Percentiles rank a stretch among this genome's conserved stretches.
phyloP scores from a whole-genome alignment of 202 grass and related monocot genomes.

The Carex sylvatica region DNA sequence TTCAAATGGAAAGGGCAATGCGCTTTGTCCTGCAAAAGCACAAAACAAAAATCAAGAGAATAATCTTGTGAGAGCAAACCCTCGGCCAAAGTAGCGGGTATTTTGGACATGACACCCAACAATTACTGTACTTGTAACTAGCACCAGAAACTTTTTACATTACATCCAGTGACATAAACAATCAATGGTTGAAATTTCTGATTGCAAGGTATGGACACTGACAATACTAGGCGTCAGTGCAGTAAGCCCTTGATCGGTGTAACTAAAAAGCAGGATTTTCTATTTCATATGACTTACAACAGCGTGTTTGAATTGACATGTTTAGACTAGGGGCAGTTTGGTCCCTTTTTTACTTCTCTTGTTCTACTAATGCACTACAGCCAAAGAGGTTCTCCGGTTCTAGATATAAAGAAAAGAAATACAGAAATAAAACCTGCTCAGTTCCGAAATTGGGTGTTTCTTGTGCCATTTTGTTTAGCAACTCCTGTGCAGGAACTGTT shows the following conservation, averaged over 20 bases:
- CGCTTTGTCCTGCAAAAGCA: conserved; percentile 81
- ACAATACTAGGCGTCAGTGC: background rate
- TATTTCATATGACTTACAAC: background rate
- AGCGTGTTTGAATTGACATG: background rate
- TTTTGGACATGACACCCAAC: background rate
- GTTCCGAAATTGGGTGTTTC: conserved; percentile 98
- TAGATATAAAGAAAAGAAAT: conserved; percentile 2
- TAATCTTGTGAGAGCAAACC: background rate
- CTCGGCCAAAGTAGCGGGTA: background rate
- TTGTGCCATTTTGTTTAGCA: conserved; percentile 88
- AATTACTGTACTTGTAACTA: conserved; percentile 2
- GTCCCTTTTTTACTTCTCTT: background rate
- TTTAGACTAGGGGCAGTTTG: conserved; percentile 3
- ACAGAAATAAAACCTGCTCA: conserved; percentile 52
- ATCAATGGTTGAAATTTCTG: background rate
- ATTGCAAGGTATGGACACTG: conserved; percentile 4
- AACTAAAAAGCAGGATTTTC: background rate
- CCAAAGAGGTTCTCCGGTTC: background rate
- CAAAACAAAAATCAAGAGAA: conserved; percentile 13
- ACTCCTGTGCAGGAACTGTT: conserved; percentile 67
- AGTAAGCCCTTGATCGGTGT: background rate
- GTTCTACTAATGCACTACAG: background rate
- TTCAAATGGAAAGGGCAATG: conserved; percentile 97
- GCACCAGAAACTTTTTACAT: background rate
- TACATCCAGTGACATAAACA: background rate